Evolutionary conservation across 345 rosid species (phyloP).

Genomic region (Hevea brasiliensis): DNA sequence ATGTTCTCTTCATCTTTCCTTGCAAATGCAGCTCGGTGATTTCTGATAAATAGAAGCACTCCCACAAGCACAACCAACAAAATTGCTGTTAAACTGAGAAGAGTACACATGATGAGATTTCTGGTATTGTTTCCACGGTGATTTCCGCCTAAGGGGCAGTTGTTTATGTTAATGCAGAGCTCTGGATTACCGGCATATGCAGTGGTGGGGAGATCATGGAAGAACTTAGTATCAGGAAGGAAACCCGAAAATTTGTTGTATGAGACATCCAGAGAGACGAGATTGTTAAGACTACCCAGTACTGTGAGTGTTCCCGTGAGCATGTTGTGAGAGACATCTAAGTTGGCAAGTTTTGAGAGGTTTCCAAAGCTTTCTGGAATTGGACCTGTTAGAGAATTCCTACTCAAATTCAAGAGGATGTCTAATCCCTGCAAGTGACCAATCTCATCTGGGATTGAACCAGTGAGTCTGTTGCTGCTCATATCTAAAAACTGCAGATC

Average conservation of each 20-base stretch:
- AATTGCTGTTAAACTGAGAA: constrained; percentile 43
- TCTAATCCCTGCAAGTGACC: constrained; percentile 59
- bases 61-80: constrained; percentile 38
- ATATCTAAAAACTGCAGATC: constrained; percentile 62
- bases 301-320: constrained; percentile 46
- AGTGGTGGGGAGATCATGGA: constrained; percentile 46
- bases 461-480: constrained; percentile 52
- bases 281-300: constrained; percentile 54
- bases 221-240: constrained; percentile 60
- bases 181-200: constrained; percentile 50
- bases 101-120: constrained; percentile 39
- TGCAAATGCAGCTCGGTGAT: constrained; percentile 26
- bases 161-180: constrained; percentile 49
- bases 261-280: constrained; percentile 59
- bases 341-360: constrained; percentile 59
- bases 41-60: constrained; percentile 37
- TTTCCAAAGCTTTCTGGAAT: constrained; percentile 53
- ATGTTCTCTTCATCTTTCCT: constrained; percentile 34
- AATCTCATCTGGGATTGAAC: constrained; percentile 55
- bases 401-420: constrained; percentile 62
- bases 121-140: constrained; percentile 27
- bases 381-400: constrained; percentile 56
- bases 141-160: constrained; percentile 27
- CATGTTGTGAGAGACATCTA: constrained; percentile 62
- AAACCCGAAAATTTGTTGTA: constrained; percentile 59